Evolutionary conservation across 805 yeast genomes (phyloP), one percentile per base, ranked within the genome.

Genomic region (Wickerhamomyces tratensis): DNA sequence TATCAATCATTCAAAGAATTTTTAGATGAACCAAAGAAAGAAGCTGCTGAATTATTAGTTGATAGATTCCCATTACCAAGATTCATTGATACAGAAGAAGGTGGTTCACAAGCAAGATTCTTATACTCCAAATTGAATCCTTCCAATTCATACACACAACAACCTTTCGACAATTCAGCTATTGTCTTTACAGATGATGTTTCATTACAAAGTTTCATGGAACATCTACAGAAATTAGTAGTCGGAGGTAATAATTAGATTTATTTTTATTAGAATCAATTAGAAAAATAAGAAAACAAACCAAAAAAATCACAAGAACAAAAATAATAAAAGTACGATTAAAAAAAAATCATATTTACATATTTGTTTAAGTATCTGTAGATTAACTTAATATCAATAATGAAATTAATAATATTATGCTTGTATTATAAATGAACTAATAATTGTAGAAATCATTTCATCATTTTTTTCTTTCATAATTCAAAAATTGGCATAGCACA

Each of bases 31-130:
- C 96, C 98, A 38, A 81, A 86, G 57, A 74, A 74, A 42, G 99
- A 93, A 64, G 98, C 98, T 25, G 91, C 95, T 7, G 87, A 83
- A 53, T 71, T 94, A 49, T 77, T 93, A 55, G 77, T 84, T 35
- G 98, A 93, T 59, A 77, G 99, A 59, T 91, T 87, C 79, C 99
- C 99, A 54, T 72, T 93, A 58, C 99, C 99, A 39, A 78, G 98
- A 65, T 93, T 91, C 59, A 89, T 93, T 53, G 96, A 91, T 55
- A 87, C 96, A 46, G 97, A 91, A 61, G 97, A 91, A 54, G 98
- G 98, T 55, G 97, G 96, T 43, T 89, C 97, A 13, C 99, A 93
- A 67, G 97, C 98, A 3, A 81, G 99, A 67, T 93, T 93, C 73
- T 73, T 93, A 64, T 79, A 87, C 64, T 86, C 97, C 29, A 93